These are phyloP conservation scores for Trichoderma sp. DNA, from an alignment of 2,329 filamentous ascomycete species.

Conservation along the genomic window DNA sequence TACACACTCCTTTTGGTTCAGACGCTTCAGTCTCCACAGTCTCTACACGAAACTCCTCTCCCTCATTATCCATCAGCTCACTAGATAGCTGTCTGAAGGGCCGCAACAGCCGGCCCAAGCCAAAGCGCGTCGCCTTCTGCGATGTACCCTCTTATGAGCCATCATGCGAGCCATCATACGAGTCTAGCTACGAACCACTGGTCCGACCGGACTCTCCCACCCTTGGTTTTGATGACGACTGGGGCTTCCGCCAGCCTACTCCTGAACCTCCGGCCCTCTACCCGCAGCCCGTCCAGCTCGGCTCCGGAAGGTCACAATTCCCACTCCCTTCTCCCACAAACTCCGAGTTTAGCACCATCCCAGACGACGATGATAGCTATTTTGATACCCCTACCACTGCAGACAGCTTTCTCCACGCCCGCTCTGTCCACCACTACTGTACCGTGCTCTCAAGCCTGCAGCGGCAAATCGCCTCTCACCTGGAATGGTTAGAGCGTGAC, in stretches of 20 bases:
- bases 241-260: slow-evolving; percentile 31
- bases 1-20: slow-evolving; percentile 51
- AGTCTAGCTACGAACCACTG: slow-evolving; percentile 44
- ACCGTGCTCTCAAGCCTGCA: slow-evolving; percentile 50
- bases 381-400: neutral
- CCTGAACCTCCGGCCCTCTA: slow-evolving; percentile 26
- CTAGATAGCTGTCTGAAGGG: slow-evolving; percentile 22
- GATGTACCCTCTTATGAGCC: slow-evolving; percentile 39
- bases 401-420: slow-evolving; percentile 44
- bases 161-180: slow-evolving; percentile 31
- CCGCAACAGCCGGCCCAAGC: slow-evolving; percentile 27
- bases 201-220: slow-evolving; percentile 63
- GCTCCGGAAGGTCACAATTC: neutral
- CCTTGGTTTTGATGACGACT: slow-evolving; percentile 56
- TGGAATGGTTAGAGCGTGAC: slow-evolving; percentile 48
- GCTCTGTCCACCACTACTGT: slow-evolving; percentile 52
- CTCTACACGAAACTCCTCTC: slow-evolving; percentile 49
- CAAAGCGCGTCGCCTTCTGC: slow-evolving; percentile 43
- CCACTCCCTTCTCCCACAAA: slow-evolving; percentile 20
- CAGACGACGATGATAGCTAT: slow-evolving; percentile 19
- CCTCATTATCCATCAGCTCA: slow-evolving; percentile 42
- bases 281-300: slow-evolving; percentile 20
- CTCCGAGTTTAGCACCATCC: slow-evolving; percentile 14
- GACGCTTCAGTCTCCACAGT: slow-evolving; percentile 47
- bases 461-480: slow-evolving; percentile 51